Percentiles rank a stretch among this genome's conserved stretches.
These are phyloP conservation scores for Asterella californica DNA, from an alignment of 225 moss, liverwort and hornwort species.

Conservation along the genomic window DNA sequence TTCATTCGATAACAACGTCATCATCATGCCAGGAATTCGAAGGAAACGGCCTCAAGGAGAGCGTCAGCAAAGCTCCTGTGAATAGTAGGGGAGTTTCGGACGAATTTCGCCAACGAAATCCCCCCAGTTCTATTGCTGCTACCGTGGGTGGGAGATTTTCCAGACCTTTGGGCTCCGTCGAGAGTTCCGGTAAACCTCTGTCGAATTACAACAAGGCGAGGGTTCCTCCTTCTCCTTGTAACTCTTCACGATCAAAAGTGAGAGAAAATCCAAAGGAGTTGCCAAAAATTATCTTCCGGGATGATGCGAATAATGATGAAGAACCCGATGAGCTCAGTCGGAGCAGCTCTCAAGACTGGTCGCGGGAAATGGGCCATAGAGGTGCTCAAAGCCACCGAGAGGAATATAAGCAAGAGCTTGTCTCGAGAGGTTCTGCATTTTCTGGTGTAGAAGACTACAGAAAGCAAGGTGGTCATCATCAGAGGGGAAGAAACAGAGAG, in stretches of 20 bases:
- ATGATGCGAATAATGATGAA: not conserved
- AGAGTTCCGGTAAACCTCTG: not conserved
- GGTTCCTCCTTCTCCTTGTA: not conserved
- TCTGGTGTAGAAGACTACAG: not conserved
- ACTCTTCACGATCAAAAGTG: not conserved
- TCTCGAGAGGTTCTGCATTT: not conserved
- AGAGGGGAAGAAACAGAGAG: not conserved
- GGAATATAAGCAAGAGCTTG: not conserved
- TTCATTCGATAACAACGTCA: not conserved
- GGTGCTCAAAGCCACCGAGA: not conserved
- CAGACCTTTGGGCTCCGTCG: not conserved
- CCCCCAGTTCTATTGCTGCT: not conserved
- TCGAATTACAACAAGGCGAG: constrained; percentile 16
- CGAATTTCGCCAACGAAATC: not conserved
- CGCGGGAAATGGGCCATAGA: not conserved
- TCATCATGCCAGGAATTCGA: not conserved
- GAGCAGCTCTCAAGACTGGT: not conserved
- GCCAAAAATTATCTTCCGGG: not conserved
- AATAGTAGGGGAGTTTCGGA: not conserved
- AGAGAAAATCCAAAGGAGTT: not conserved
- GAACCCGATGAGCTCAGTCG: not conserved
- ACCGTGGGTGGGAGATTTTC: constrained; percentile 5
- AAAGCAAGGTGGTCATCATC: not conserved
- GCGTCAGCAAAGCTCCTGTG: not conserved
- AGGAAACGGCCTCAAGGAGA: not conserved